Evolutionary conservation across 2,329 filamentous ascomycete genomes (phyloP), one percentile per base, ranked within the genome.

Genomic region (Claviceps pusilla): DNA sequence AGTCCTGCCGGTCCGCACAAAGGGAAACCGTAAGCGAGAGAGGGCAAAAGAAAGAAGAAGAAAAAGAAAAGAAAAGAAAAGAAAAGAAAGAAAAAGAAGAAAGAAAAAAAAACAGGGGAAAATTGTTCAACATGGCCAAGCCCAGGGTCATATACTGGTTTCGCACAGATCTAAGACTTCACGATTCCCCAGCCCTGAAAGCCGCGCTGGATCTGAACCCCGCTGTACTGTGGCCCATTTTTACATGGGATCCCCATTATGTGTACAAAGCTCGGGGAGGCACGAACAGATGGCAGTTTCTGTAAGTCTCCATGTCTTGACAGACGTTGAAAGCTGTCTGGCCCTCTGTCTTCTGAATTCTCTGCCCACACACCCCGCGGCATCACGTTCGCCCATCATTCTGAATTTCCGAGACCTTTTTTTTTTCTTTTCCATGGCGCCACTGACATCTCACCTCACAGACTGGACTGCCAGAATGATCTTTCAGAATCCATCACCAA

Each of bases 201-300:
- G 84, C 84, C 2, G 86, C 86, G 0, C 68, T 90, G 7, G 82
- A 85, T 55, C 73, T 89, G 7, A 73, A 85, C 0, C 84, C 86
- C 1, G 76, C 77, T 52, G 79, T 77, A 24, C 71, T 90, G 31
- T 89, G 84, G 72, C 86, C 85, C 0, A 77, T 89, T 48, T 90
- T 86, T 75, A 87, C 83, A 1, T 90, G 85, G 84, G 86, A 89
- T 64, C 85, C 85, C 55, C 84, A 89, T 65, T 89, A 89, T 64
- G 84, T 89, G 31, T 89, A 88, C 64, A 76, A 76, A 37, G 80
- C 82, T 1, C 76, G 85, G 55, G 84, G 83, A 4, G 84, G 84
- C 0, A 71, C 80, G 9, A 90, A 90, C 62, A 73, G 86, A 59
- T 89, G 84, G 83, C 82, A 87, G 61, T 89, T 84, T 62, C 67